phyloP scores from a whole-genome alignment of 2,329 filamentous ascomycete genomes.

The Pleoardoris graminearum region DNA sequence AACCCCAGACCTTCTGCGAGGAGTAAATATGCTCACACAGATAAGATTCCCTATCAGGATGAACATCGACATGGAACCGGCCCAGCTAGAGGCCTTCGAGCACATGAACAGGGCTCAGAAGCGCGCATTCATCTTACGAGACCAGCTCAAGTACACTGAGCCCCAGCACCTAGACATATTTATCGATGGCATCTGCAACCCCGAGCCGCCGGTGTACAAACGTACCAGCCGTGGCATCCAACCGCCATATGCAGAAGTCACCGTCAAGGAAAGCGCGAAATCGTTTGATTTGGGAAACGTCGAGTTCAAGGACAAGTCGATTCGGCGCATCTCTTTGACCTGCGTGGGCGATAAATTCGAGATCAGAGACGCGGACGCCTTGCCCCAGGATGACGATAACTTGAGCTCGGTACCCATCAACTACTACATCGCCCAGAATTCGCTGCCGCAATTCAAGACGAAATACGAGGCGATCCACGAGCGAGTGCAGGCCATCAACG shows the following conservation, averaged over 20 bases:
- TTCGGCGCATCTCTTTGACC: constrained; percentile 19
- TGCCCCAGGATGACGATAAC: constrained; percentile 23
- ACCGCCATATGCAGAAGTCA: constrained; percentile 27
- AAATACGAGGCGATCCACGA: constrained; percentile 31
- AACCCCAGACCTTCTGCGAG: neutral
- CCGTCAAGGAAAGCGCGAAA: constrained; percentile 25
- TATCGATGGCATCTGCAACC: constrained; percentile 25
- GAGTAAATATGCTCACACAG: neutral
- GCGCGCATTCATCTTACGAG: constrained; percentile 31
- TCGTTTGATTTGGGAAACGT: constrained; percentile 39
- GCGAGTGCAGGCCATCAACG: constrained; percentile 29
- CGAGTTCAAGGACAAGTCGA: constrained; percentile 18
- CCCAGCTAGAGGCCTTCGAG: constrained; percentile 9
- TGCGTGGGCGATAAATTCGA: constrained; percentile 26
- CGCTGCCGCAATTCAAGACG: constrained; percentile 26
- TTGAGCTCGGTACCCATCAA: constrained; percentile 27
- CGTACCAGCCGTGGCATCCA: constrained; percentile 22
- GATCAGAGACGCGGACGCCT: constrained; percentile 21
- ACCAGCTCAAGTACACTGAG: constrained; percentile 32
- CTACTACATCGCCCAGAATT: constrained; percentile 25
- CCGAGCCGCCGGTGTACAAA: constrained; percentile 38
- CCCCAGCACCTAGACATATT: constrained; percentile 32
- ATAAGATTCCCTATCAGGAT: too few species aligned
- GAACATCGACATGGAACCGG: neutral
- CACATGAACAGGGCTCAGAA: constrained; percentile 34